Evolutionary conservation across 768 basidiomycete genomes (phyloP).

Genomic region (Bullera alba): DNA sequence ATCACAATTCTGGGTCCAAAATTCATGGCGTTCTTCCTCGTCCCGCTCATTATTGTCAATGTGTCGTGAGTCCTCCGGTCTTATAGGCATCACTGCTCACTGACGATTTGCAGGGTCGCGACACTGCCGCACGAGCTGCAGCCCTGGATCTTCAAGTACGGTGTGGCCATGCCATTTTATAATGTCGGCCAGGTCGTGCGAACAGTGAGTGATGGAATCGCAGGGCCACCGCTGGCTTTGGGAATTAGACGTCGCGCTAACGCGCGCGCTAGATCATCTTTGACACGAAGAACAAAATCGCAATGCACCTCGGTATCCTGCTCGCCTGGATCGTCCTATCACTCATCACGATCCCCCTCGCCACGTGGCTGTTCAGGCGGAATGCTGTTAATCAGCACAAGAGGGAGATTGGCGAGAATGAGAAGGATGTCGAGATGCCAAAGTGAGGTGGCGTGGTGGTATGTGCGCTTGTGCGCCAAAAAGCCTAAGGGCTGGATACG

Average conservation of each 20-base stretch:
- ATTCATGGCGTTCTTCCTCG: conserved; percentile 46
- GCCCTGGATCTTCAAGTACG: conserved; percentile 44
- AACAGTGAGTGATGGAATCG: conserved; percentile 26
- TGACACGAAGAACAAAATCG: conserved; percentile 45
- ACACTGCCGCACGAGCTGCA: conserved; percentile 42
- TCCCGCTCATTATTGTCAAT: conserved; percentile 40
- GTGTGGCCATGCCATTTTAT: conserved; percentile 44
- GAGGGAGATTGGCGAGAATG: conserved; percentile 11
- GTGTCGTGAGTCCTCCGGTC: conserved; percentile 21
- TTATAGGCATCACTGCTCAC: background rate
- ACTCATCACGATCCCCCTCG: conserved; percentile 33
- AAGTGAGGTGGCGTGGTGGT: no score
- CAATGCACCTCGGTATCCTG: conserved; percentile 38
- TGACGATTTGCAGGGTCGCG: conserved; percentile 18
- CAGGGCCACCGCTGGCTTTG: background rate
- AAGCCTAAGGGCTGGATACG: no score
- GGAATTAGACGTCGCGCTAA: background rate
- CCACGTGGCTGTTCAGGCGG: conserved; percentile 34
- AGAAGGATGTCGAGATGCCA: no score
- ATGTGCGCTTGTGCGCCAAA: no score
- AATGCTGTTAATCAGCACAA: conserved; percentile 24
- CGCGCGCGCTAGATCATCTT: conserved; percentile 36
- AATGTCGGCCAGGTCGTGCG: conserved; percentile 35
- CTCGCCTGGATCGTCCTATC: conserved; percentile 40
- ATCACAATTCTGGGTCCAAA: conserved; percentile 46